A percentile compares a stretch with the other conserved stretches of the same genome.
phyloP scores from a whole-genome alignment of 345 rosid species.

The Heritiera littoralis region DNA sequence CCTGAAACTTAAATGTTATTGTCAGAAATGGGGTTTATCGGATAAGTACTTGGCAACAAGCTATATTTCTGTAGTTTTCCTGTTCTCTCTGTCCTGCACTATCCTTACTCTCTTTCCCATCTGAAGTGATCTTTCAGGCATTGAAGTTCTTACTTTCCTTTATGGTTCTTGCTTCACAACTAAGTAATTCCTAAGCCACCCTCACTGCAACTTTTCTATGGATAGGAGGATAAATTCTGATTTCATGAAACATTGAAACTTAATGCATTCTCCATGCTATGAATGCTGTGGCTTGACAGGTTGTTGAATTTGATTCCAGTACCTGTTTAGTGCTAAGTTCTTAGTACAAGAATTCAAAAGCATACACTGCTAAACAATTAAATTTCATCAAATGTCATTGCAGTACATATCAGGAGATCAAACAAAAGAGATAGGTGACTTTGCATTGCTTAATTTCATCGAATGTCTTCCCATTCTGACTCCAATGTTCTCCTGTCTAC shows the following conservation, averaged over 20 bases:
- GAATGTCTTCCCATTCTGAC: not conserved
- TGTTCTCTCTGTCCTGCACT: too few species aligned
- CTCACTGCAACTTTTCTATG: not conserved
- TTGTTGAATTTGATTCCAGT: not conserved
- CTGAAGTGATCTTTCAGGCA: not conserved
- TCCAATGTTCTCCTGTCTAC: not conserved
- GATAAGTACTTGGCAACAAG: too few species aligned
- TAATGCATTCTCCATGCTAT: not conserved
- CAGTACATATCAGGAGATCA: not conserved
- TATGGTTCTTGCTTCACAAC: not conserved
- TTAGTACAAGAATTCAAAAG: not conserved
- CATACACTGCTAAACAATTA: not conserved
- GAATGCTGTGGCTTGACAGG: not conserved
- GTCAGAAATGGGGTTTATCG: too few species aligned
- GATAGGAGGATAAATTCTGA: not conserved
- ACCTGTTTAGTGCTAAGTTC: not conserved
- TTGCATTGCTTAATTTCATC: not conserved
- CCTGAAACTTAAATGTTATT: not conserved
- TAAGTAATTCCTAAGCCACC: constrained; percentile 6
- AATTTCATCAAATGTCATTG: not conserved
- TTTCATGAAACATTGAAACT: not conserved
- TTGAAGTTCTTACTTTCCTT: not conserved
- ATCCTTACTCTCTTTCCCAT: not conserved
- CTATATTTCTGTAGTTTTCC: too few species aligned
- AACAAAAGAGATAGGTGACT: not conserved